Percentiles rank a stretch among this genome's conserved stretches.
phyloP scores from a whole-genome alignment of 768 basidiomycete genomes.

The Grammothele lineata region DNA sequence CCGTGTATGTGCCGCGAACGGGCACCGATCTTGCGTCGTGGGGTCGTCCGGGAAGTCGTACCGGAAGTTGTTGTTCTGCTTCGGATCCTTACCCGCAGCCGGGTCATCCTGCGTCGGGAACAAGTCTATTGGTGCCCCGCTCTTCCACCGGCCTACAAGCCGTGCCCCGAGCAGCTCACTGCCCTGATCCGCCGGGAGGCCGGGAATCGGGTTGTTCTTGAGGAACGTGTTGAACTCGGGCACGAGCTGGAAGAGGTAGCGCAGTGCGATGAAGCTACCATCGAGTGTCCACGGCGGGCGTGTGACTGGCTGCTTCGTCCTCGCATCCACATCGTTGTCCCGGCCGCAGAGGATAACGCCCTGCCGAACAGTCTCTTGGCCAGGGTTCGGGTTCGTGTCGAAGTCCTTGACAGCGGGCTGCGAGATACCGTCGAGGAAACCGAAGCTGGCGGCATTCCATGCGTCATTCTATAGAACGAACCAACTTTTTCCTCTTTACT shows the following conservation, averaged over 20 bases:
- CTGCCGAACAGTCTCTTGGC: conserved; percentile 23
- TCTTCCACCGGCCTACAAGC: conserved; percentile 33
- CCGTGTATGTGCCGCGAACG: conserved; percentile 27
- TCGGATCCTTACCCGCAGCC: conserved; percentile 22
- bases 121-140: conserved; percentile 28
- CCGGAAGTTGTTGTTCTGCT: conserved; percentile 28
- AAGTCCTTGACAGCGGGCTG: conserved; percentile 30
- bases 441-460: conserved; percentile 13
- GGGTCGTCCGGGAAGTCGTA: conserved; percentile 21
- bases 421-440: conserved; percentile 28
- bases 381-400: conserved; percentile 11
- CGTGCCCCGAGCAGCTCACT: conserved; percentile 30
- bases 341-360: conserved; percentile 25
- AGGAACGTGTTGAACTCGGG: conserved; percentile 31
- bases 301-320: conserved; percentile 4
- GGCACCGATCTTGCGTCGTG: conserved; percentile 23
- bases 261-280: conserved; percentile 29
- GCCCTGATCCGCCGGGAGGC: conserved; percentile 16
- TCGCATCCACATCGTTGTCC: conserved; percentile 10
- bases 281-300: conserved; percentile 31
- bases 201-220: conserved; percentile 19
- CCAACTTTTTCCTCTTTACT: too few species aligned
- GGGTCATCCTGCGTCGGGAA: conserved; percentile 24
- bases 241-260: conserved; percentile 30
- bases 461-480: too few species aligned